A percentile compares a stretch with the other conserved stretches of the same genome.
Conservation (phyloP, 2,329 filamentous ascomycete species). For the Microcera coccophila region DNA sequence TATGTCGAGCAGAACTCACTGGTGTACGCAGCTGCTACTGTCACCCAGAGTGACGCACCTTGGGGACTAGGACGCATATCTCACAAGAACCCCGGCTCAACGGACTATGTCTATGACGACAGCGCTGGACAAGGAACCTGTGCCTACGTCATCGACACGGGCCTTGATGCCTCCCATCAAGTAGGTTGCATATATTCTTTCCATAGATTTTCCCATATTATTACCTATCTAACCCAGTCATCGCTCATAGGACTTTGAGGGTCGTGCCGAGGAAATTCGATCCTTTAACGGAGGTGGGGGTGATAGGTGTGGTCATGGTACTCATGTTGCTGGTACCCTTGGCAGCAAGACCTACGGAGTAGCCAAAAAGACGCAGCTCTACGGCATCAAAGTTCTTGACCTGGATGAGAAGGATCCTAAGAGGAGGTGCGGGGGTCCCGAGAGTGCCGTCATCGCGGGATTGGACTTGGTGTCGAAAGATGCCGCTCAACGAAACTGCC, state of each 20-base stretch:
- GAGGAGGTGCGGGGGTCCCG: conserved; percentile 16
- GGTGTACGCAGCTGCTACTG: conserved; percentile 26
- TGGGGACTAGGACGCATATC: conserved; percentile 48
- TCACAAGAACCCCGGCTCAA: conserved; percentile 32
- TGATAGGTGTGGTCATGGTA: conserved; percentile 44
- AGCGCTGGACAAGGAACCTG: conserved; percentile 41
- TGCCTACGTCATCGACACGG: conserved; percentile 54
- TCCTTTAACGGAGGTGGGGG: conserved; percentile 29
- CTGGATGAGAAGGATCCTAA: conserved; percentile 8
- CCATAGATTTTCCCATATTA: no score
- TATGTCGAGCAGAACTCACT: conserved; percentile 31
- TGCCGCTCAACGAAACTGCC: conserved; percentile 35
- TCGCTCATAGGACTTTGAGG: conserved; percentile 45
- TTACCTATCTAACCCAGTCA: no score
- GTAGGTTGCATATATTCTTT: conserved; percentile 10
- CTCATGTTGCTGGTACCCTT: conserved; percentile 45
- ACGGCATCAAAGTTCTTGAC: conserved; percentile 46
- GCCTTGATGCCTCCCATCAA: conserved; percentile 44
- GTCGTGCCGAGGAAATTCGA: conserved; percentile 39
- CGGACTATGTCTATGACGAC: conserved; percentile 40
- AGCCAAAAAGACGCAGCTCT: conserved; percentile 40
- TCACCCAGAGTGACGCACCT: conserved; percentile 34
- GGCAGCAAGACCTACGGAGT: conserved; percentile 44
- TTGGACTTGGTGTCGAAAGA: conserved; percentile 41
- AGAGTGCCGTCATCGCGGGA: conserved; percentile 28